These are phyloP conservation scores for Singerocomus rubriflavus DNA, from an alignment of 1,284 basidiomycete genomes.

Conservation along the genomic window DNA sequence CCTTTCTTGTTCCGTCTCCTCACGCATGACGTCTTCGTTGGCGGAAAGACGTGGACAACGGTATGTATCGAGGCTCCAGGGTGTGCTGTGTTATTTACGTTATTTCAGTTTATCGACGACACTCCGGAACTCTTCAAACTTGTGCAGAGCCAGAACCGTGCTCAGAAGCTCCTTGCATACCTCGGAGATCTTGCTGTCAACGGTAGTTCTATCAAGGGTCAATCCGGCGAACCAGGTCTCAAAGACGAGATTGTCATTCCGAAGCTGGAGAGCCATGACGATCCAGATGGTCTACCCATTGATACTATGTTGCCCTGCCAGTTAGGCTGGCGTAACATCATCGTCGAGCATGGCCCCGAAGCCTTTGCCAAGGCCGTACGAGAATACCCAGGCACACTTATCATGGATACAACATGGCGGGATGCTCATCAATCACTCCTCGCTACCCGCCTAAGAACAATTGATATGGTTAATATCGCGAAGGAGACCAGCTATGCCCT, in stretches of 20 bases:
- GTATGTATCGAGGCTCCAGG: constrained; percentile 39
- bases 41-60: constrained; percentile 97
- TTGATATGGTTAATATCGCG: constrained; percentile 98
- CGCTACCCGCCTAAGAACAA: constrained; percentile 93
- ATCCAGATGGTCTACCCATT: constrained; percentile 70
- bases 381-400: constrained; percentile 91
- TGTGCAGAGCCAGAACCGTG: constrained; percentile 96
- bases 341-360: constrained; percentile 96
- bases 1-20: constrained; percentile 98
- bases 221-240: constrained; percentile 92
- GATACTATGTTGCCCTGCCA: constrained; percentile 85
- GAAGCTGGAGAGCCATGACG: constrained; percentile 74
- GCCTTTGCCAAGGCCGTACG: constrained; percentile 98
- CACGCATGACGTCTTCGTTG: constrained; percentile 97
- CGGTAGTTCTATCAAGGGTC: constrained; percentile 94
- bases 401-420: constrained; percentile 99
- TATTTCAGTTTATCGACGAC: constrained; percentile 91
- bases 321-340: constrained; percentile 97
- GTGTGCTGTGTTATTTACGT: constrained; percentile 7
- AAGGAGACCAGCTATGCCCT: constrained; percentile 96
- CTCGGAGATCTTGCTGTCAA: constrained; percentile 98
- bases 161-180: constrained; percentile 95
- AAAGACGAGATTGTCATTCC: constrained; percentile 89
- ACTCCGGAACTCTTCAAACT: constrained; percentile 99
- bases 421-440: constrained; percentile 98